Evolutionary conservation across 2,329 filamentous ascomycete species (phyloP).

Genomic region (Penicillium occitanis): DNA sequence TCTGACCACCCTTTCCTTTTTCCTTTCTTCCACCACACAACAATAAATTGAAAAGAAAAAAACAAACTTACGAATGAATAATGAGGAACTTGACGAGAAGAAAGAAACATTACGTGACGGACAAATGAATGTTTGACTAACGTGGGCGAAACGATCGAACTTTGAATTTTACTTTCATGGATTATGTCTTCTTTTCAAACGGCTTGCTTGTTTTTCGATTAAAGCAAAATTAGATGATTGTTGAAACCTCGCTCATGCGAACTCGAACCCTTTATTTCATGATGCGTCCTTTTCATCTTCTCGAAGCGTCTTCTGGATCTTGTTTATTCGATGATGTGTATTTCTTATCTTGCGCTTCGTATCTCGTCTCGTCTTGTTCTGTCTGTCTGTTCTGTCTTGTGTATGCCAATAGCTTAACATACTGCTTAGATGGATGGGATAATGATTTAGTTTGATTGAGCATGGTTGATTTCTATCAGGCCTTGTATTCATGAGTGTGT

Average conservation of each 20-base stretch:
- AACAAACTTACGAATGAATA: slow-evolving; percentile 9
- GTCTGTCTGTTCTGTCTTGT: slow-evolving; percentile 1
- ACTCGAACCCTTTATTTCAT: neutral
- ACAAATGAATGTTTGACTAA: slow-evolving; percentile 9
- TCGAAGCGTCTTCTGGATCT: slow-evolving; percentile 9
- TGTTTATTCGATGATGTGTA: slow-evolving; percentile 8
- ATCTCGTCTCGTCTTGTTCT: neutral
- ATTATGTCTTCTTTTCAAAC: neutral
- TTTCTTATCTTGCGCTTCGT: neutral
- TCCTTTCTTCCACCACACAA: neutral
- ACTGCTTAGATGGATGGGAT: slow-evolving; percentile 12
- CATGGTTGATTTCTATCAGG: neutral
- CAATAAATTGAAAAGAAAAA: slow-evolving; percentile 5
- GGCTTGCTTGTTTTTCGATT: slow-evolving; percentile 3
- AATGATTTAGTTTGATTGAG: neutral
- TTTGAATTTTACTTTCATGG: neutral
- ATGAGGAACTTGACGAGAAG: slow-evolving; percentile 16
- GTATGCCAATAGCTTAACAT: slow-evolving; percentile 6
- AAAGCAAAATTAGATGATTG: slow-evolving; percentile 13
- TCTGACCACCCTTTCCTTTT: neutral
- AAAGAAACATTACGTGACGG: slow-evolving; percentile 9
- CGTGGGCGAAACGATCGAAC: neutral
- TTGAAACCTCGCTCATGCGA: slow-evolving; percentile 2
- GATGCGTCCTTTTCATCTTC: neutral
- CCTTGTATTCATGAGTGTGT: neutral